phyloP scores from a whole-genome alignment of 257 asterid species.

The Capsicum pubescens region DNA sequence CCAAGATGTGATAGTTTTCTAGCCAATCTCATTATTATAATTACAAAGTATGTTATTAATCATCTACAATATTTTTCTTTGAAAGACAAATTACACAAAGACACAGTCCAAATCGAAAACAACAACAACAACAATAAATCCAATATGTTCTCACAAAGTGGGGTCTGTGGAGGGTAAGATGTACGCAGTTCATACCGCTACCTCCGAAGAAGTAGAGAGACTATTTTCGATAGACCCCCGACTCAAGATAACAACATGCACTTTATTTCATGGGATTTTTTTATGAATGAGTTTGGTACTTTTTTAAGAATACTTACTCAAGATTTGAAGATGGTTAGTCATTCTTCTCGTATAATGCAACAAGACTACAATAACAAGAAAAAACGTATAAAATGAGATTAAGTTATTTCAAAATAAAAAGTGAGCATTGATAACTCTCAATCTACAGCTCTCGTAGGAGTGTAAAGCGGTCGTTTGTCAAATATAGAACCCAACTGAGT shows the following conservation, averaged over 20 bases:
- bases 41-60: not conserved
- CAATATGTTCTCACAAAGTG: too few species aligned
- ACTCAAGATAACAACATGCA: constrained; percentile 1
- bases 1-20: not conserved
- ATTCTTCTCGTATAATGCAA: constrained; percentile 85
- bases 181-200: too few species aligned
- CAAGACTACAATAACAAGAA: constrained; percentile 58
- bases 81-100: not conserved
- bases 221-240: too few species aligned
- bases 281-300: not conserved
- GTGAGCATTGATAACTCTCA: too few species aligned
- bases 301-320: constrained; percentile 61
- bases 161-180: too few species aligned
- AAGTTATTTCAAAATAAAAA: not conserved
- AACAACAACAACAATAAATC: too few species aligned
- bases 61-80: not conserved
- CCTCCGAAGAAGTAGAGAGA: too few species aligned
- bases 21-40: not conserved
- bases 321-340: constrained; percentile 90
- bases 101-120: not conserved
- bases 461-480: too few species aligned
- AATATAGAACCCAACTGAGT: too few species aligned
- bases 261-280: not conserved
- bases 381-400: constrained; percentile 26
- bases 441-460: too few species aligned